Evolutionary conservation across 352 stramenopile species (phyloP).

Genomic region (Phytophthora tubulina): DNA sequence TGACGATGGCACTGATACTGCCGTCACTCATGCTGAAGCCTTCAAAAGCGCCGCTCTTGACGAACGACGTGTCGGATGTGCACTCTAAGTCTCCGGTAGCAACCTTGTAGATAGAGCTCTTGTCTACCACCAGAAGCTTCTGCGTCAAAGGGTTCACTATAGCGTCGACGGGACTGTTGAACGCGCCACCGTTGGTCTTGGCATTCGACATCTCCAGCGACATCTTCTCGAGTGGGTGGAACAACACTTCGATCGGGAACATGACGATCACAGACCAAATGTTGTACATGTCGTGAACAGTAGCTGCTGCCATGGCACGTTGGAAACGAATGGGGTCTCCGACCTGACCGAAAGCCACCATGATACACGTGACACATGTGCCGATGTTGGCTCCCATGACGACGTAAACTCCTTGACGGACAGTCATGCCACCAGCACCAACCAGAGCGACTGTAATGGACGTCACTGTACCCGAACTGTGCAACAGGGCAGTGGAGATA

Average conservation of each 20-base stretch:
- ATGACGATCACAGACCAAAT: slow-evolving; percentile 79
- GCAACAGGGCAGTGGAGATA: slow-evolving; percentile 68
- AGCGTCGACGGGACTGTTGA: slow-evolving; percentile 49
- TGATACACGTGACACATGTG: slow-evolving; percentile 89
- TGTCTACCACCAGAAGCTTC: slow-evolving; percentile 44
- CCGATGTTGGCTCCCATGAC: slow-evolving; percentile 93
- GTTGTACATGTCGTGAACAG: slow-evolving; percentile 87
- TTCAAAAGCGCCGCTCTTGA: slow-evolving; percentile 47
- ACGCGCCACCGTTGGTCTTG: slow-evolving; percentile 38
- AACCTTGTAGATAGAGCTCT: slow-evolving; percentile 42
- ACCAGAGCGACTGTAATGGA: slow-evolving; percentile 76
- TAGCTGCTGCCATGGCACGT: slow-evolving; percentile 58
- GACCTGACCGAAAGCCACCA: slow-evolving; percentile 90
- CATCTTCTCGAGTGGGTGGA: slow-evolving; percentile 62
- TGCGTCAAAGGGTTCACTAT: slow-evolving; percentile 48
- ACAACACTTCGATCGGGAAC: slow-evolving; percentile 73
- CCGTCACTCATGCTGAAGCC: slow-evolving; percentile 39
- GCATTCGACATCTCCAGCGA: slow-evolving; percentile 46
- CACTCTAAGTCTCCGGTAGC: slow-evolving; percentile 41
- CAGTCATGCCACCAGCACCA: slow-evolving; percentile 63
- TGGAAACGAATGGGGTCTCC: slow-evolving; percentile 68
- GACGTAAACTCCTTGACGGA: slow-evolving; percentile 86
- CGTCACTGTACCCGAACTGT: slow-evolving; percentile 76
- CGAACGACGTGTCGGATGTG: slow-evolving; percentile 33
- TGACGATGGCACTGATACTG: slow-evolving; percentile 49